Evolutionary conservation across 1,139 yeast genomes (phyloP), one percentile per base, ranked within the genome.

Genomic region (Geotrichum siamense): DNA sequence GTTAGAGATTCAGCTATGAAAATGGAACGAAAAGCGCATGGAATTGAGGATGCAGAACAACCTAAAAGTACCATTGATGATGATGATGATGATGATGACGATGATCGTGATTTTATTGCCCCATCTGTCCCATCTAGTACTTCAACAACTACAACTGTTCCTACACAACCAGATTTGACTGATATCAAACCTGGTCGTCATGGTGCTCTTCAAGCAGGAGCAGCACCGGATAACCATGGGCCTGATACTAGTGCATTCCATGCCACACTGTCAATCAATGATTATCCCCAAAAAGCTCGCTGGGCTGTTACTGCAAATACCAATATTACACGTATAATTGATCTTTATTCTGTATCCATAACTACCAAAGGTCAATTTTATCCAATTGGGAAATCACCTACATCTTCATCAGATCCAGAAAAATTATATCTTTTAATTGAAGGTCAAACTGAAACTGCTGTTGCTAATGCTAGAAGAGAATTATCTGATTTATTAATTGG

Each of bases 341-440:
- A 85, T 41, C 69, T 78, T 36, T 81, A 93, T 0, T 74, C 80
- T 1, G 79, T 91, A 0, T 79, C 95, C 3, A 78, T 89, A 41
- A 87, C 96, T 1, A 78, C 79, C 43, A 85, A 80, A 58, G 98
- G 98, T 10, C 77, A 74, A 50, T 89, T 67, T 59, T 82, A 84
- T 55, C 78, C 87, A 1, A 72, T 80, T 25, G 71, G 70, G 2
- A 56, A 62, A 58, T 54, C 41, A 2, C 77, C 79, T 0, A n/a
- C n/a, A n/a, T 63, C 69, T 1, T 62, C 67, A 38, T 63, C 66
- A 1, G 81, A 78, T 2, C 87, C 82, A 25, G 85, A 87, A 1
- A 86, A 85, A 62, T 67, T 91, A 45, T 85, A 82, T 55, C 65
- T 91, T 34, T 68, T 84, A 37, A 78, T 91, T 29, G 97, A 91